Base-by-base conservation (phyloP, 495 filamentous ascomycete species). In the Penicillium flavigenum region DNA sequence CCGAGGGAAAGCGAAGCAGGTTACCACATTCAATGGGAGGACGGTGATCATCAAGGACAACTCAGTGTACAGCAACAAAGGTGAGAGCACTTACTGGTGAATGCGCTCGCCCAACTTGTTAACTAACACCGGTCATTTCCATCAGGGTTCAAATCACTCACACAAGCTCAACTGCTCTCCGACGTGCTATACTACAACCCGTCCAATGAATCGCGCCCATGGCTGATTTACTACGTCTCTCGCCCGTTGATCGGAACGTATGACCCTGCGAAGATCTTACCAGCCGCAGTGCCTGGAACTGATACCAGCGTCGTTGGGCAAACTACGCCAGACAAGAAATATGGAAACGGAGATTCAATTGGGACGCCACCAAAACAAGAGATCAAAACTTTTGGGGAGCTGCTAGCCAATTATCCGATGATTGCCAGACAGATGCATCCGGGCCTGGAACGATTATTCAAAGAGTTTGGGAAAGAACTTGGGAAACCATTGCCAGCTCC, bases 181-280 rank as follows among this genome's bases (percentile, higher is more conserved):
- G 95, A 98, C 68, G 81, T 80, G 39, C 75, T 97, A n/a, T 97
- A 89, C 80, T 92, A 94, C 68, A 85, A 89, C 32, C 88, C 97
- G 60, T 85, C 77, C 19, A 78, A 87, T 54, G 92, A 96, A 39
- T 86, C 89, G 20, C 85, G 89, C 47, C 86, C 89, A 82, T 99
- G 95, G 88, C 84, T 99, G 36, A 84, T 99, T 51, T 98, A 99
- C 79, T 98, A 91, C 71, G 95, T 99, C 52, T 96, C 92, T 16
- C 85, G 85, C 36, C 95, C 95, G n/a, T 72, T 99, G 54, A 79
- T 97, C 27, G 95, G 95, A 16, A 83, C 84, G 0, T 89, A 85
- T 73, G 92, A 96, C 54, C 81, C 89, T 29, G 81, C 86, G 44
- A 88, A 81, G 64, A 81, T 90, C 34, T 71, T 79, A 6, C 83